Base-by-base conservation (phyloP, 495 filamentous ascomycete genomes). In the Daldinia decipiens region DNA sequence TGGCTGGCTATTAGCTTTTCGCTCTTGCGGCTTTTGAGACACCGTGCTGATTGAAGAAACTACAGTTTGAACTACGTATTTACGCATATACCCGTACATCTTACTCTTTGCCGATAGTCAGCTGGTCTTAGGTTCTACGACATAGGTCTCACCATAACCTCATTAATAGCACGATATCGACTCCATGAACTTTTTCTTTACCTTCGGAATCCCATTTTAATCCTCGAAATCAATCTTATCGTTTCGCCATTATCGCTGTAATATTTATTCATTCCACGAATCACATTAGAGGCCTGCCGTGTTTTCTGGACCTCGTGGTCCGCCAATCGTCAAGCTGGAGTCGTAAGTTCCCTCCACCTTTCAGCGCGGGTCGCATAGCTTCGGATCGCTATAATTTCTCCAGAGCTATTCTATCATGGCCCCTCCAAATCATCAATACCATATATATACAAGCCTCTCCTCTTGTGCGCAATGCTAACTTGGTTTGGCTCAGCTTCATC, bases 401-500 rank as follows among this genome's bases (percentile, higher is more conserved):
- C 38, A 55, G 39, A 13, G 6, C 34, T 43, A 1, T 15, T 70
- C 6, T 59, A 9, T 27, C 19, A 27, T 39, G 21, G 27, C 17
- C 26, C 32, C 51, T 55, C 32, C 19, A 19, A 53, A 64, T 29
- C 47, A 5, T 29, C 47, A 5, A 51, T 34, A 47, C 15, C 43
- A 63, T 57, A 15, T 40, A 29, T 55, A 57, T 43, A 47, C n/a
- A 47, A 15, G 5, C 39, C 38, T 53, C 52, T 56, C 38, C 5
- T 56, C 27, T 36, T 17, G 17, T 68, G 31, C 68, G 53, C 19
- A 12, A 52, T 57, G 68, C 81, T 82, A 77, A 82, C 73, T 68
- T 55, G 57, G 27, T 64, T 43, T 76, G 69, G 66, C 21, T 70
- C 76, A 87, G 85, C 65, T 81, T 86, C 69, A 79, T 85, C 66